Evolutionary conservation across 2,329 filamentous ascomycete species (phyloP), one percentile per base, ranked within the genome.

Genomic region (Parastagonospora avenae): DNA sequence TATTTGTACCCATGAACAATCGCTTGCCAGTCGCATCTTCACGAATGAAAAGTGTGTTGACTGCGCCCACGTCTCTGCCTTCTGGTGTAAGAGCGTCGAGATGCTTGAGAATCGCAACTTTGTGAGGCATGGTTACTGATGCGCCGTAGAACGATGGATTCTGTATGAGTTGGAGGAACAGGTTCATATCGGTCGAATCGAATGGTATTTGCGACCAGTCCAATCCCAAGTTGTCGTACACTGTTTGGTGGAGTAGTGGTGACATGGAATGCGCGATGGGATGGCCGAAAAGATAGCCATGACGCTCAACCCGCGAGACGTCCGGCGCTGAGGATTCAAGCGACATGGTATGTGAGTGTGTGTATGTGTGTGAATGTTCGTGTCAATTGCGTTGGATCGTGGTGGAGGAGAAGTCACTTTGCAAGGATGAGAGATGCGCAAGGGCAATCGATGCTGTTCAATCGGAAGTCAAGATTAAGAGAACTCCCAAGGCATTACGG

Each of bases 81-180:
- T 92, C 88, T 16, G 85, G 81, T 6, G 89, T 91, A 32, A 92
- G 77, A 46, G 86, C 83, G 66, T 93, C 89, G 8, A 93, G 81
- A 60, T 90, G 80, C 0, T 84, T 80, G 52, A 92, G 83, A 67
- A 93, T 91, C 62, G 85, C 80, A 24, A 93, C 84, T 73, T 94
- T 93, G 78, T 91, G 86, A 0, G 90, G 90, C 90, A 93, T 94
- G 15, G 90, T 93, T 32, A 93, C 85, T 3, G 87, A 85, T 16
- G 87, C 84, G 47, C 85, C 86, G 64, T 86, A 87, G 70, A 86
- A 88, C 58, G 80, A 76, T 12, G 82, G 80, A 56, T 86, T 74
- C 52, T 79, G 77, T 30, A 83, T 78, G 7, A 88, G 74, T 8
- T 66, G 45, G 4, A 79, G 67, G 54, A 79, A 79, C 11, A 75